Evolutionary conservation across 768 basidiomycete species (phyloP).

Genomic region (Kwoniella bestiolae): DNA sequence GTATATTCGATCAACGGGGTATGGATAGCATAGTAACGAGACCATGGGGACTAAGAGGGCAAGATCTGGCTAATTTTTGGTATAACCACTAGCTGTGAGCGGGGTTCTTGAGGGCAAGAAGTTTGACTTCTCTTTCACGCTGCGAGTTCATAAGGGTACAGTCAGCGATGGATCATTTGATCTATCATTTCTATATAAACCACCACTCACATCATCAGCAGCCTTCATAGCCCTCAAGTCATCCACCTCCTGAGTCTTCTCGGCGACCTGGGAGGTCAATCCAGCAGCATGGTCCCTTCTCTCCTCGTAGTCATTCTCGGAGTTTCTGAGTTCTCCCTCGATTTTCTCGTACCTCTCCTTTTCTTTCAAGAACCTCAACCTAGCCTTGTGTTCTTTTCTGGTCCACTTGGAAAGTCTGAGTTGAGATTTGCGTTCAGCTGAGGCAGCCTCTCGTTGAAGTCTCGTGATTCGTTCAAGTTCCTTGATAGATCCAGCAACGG

Average conservation of each 20-base stretch:
- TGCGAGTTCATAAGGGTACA: neutral
- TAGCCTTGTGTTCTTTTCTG: conserved; percentile 67
- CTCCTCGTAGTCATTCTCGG: conserved; percentile 58
- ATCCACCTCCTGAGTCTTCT: conserved; percentile 76
- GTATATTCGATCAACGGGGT: no score
- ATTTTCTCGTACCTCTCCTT: conserved; percentile 60
- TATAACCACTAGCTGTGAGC: neutral
- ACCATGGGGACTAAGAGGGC: no score
- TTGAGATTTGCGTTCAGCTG: conserved; percentile 68
- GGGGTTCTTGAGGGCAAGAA: neutral
- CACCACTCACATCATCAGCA: conserved; percentile 65
- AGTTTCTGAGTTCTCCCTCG: conserved; percentile 53
- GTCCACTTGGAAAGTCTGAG: conserved; percentile 64
- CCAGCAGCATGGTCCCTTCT: conserved; percentile 66
- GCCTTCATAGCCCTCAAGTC: conserved; percentile 67
- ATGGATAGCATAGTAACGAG: no score
- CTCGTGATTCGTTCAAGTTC: conserved; percentile 72
- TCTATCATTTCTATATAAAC: neutral
- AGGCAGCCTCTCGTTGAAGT: conserved; percentile 67
- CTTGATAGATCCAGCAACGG: conserved; percentile 66
- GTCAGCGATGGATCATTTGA: no score
- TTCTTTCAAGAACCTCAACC: conserved; percentile 67
- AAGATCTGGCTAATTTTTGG: no score
- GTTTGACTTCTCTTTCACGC: conserved; percentile 3
- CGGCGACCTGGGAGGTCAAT: conserved; percentile 67